Base-by-base conservation (phyloP, 2,329 filamentous ascomycete genomes). In the Xylariaceae sp. region DNA sequence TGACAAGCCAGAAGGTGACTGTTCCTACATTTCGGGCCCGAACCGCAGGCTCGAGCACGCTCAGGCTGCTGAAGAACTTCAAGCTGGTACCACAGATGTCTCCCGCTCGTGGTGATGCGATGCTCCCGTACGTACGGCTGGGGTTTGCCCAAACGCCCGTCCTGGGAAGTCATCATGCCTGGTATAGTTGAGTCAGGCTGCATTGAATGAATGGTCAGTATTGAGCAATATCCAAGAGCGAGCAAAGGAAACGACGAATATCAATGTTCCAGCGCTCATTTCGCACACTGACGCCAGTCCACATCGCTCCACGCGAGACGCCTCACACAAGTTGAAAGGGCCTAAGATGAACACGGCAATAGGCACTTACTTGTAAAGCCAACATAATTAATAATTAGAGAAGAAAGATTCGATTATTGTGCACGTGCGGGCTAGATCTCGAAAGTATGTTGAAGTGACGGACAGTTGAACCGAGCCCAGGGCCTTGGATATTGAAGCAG, bases 11-110 rank as follows among this genome's bases (percentile, higher is more conserved):
- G 22, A 26, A 11, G 11, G 22, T 6, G 22, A 26, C 16, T 12
- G 17, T 32, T 41, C 55, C 6, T 75, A 95, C 89, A 95, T 71
- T 97, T 97, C 40, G 89, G 89, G 45, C 93, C 93, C 41, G 89
- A 90, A 58, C 93, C 93, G 64, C 93, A 98, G 41, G 93, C 93
- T 72, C 93, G 80, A 37, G 93, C 91, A 57, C 90, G 87, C 68
- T 95, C 86, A 16, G 93, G 93, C 64, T 97, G 89, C 67, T 98
- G 93, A 55, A 96, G 83, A 42, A 97, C 89, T 45, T 79, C 81
- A 64, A 97, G 72, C 50, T 78, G 74, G 65, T 97, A 97, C 60
- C 81, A 88, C 52, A 96, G 77, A 49, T 74, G 81, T 53, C 87
- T 81, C 48, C 87, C 87, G 55, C 85, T 83, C 54, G 81, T 81